Evolutionary conservation across 23 red algal species (phyloP).

Genomic region (Cyanidium caldarium): DNA sequence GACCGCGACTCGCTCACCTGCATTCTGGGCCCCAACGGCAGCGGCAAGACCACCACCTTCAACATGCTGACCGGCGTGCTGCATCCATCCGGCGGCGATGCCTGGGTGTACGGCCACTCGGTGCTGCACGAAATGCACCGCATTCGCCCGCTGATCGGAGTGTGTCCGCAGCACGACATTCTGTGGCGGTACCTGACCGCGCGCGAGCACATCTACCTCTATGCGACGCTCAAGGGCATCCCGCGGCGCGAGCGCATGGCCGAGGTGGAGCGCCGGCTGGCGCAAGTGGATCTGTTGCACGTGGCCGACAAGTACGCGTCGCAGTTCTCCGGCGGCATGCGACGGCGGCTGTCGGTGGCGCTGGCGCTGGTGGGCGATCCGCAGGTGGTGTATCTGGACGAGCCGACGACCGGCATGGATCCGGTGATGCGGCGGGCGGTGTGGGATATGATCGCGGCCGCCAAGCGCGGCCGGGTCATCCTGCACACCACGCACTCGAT

Average conservation of each 20-base stretch:
- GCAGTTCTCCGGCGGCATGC: conserved; percentile 84
- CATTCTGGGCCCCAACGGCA: conserved; percentile 63
- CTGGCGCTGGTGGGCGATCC: conserved; percentile 78
- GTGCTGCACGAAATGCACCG: conserved; percentile 23
- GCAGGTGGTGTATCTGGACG: conserved; percentile 67
- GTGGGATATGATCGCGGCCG: conserved; percentile 64
- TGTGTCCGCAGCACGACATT: conserved; percentile 88
- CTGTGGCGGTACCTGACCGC: conserved; percentile 57
- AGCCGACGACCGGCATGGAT: conserved; percentile 74
- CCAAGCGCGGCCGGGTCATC: conserved; percentile 60
- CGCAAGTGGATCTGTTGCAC: conserved; percentile 45
- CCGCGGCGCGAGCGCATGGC: conserved; percentile 6
- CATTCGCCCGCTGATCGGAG: conserved; percentile 60
- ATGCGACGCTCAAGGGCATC: conserved; percentile 72
- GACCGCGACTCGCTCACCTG: conserved; percentile 43
- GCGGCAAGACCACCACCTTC: conserved; percentile 76
- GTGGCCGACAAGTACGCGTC: conserved; percentile 23
- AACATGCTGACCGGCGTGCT: conserved; percentile 60
- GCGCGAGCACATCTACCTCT: conserved; percentile 70
- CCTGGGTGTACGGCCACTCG: conserved; percentile 38
- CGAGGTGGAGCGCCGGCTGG: conserved; percentile 47
- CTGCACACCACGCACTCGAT: conserved; percentile 79
- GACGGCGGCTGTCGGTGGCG: conserved; percentile 59
- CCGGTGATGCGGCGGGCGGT: conserved; percentile 43
- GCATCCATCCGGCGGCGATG: conserved; percentile 37